Conservation (phyloP, 305 asterid genomes). For the Plantago lanceolata region DNA sequence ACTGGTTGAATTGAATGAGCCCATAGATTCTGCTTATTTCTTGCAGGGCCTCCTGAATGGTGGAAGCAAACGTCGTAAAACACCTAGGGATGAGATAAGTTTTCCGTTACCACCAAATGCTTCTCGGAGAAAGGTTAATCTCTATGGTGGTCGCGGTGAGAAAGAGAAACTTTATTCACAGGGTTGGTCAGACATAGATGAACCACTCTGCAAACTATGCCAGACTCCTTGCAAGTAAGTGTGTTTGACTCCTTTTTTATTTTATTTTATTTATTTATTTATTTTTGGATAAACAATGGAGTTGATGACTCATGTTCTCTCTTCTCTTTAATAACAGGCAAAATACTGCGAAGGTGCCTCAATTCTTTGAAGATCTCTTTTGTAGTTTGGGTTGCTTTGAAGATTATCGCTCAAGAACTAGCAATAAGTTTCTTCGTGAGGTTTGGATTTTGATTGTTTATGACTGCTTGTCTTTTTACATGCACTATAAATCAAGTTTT, state of each 20-base stretch:
- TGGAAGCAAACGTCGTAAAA: conserved; percentile 77
- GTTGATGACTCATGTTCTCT: conserved; percentile 13
- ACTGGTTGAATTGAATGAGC: too few relatives aligned
- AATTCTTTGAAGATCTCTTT: conserved; percentile 88
- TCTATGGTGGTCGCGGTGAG: conserved; percentile 42
- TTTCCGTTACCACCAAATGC: conserved; percentile 78
- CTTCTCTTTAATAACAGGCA: conserved; percentile 45
- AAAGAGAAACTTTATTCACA: conserved; percentile 69
- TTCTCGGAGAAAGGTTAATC: conserved; percentile 57
- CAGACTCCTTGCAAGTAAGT: conserved; percentile 85
- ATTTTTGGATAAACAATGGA: conserved; percentile 3
- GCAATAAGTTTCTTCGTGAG: conserved; percentile 68
- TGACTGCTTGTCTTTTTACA: conserved; percentile 14
- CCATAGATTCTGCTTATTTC: conserved; percentile 21
- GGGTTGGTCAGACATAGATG: conserved; percentile 78
- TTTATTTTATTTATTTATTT: conserved; percentile 12
- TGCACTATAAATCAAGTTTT: conserved; percentile 18
- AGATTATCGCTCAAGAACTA: conserved; percentile 78
- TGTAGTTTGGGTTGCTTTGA: conserved; percentile 74
- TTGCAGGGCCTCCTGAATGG: conserved; percentile 75
- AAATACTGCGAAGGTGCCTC: conserved; percentile 60
- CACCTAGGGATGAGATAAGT: conserved; percentile 67
- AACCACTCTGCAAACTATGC: conserved; percentile 96
- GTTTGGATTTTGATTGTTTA: conserved; percentile 36
- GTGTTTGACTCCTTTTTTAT: neutral